A percentile compares a stretch with the other conserved stretches of the same genome.
These are phyloP conservation scores for Rhizomucor miehei DNA, from an alignment of 371 early-diverging fungal species.

Conservation along the genomic window DNA sequence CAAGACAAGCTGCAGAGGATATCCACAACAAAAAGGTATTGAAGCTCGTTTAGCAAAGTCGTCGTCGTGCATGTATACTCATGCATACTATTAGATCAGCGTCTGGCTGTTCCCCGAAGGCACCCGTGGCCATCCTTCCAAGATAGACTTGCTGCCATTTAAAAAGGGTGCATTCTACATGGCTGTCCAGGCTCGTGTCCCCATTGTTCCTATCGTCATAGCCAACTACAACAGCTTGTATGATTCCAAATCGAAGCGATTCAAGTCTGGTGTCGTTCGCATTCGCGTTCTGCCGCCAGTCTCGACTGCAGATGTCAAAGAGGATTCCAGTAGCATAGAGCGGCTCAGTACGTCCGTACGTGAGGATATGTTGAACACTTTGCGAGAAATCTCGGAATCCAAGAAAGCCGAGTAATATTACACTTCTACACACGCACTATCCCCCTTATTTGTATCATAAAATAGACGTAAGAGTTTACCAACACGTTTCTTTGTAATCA, in stretches of 20 bases:
- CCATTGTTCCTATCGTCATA: conserved; percentile 89
- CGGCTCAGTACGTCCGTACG: conserved; percentile 63
- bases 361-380: conserved; percentile 68
- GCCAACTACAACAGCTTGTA: conserved; percentile 79
- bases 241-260: conserved; percentile 55
- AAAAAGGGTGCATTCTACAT: conserved; percentile 93
- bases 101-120: conserved; percentile 95
- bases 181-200: conserved; percentile 83
- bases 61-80: not conserved
- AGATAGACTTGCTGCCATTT: conserved; percentile 81
- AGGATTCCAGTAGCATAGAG: conserved; percentile 71
- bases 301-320: conserved; percentile 54
- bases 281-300: conserved; percentile 74
- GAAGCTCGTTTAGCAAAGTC: not conserved
- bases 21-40: conserved; percentile 76
- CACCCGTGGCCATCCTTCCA: conserved; percentile 77
- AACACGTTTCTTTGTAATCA: too few species aligned
- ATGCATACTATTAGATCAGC: conserved; percentile 45
- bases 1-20: conserved; percentile 69
- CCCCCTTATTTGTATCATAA: conserved; percentile 1
- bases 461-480: too few species aligned
- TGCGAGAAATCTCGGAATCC: conserved; percentile 62
- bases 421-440: not conserved
- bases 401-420: conserved; percentile 25
- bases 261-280: conserved; percentile 66